phyloP scores from a whole-genome alignment of 345 rosid genomes.

The Eucalyptus tenuipes region DNA sequence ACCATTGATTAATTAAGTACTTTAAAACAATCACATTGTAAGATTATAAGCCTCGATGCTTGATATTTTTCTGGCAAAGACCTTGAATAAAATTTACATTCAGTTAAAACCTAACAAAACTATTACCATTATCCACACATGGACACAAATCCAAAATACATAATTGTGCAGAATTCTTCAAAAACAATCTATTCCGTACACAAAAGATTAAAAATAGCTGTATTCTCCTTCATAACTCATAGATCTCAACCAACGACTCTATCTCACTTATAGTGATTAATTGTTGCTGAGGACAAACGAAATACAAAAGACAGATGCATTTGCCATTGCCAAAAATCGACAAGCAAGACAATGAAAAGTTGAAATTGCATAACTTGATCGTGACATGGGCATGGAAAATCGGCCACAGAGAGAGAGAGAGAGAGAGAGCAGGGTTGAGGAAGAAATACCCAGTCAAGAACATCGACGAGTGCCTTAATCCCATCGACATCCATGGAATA shows the following conservation, averaged over 20 bases:
- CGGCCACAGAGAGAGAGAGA: not conserved
- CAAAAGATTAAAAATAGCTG: not conserved
- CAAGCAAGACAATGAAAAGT: not conserved
- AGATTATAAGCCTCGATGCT: not conserved
- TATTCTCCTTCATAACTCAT: not conserved
- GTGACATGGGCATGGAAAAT: not conserved
- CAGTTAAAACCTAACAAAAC: not conserved
- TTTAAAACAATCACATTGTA: not conserved
- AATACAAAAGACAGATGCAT: not conserved
- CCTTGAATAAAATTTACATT: not conserved
- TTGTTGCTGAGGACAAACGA: not conserved
- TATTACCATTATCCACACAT: not conserved
- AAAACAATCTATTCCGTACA: not conserved
- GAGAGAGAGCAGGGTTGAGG: not conserved
- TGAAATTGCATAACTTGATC: not conserved
- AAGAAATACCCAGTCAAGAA: constrained; percentile 64
- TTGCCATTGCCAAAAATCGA: not conserved
- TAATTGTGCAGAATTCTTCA: not conserved
- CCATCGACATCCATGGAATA: constrained; percentile 62
- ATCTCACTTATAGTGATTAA: not conserved
- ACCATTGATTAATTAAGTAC: not conserved
- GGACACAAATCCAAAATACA: not conserved
- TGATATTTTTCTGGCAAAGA: not conserved
- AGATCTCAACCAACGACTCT: not conserved
- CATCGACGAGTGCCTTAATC: constrained; percentile 61